A percentile compares a stretch with the other conserved stretches of the same genome.
phyloP scores from a whole-genome alignment of 2,329 filamentous ascomycete species.

The Calonectria multiphialidica region DNA sequence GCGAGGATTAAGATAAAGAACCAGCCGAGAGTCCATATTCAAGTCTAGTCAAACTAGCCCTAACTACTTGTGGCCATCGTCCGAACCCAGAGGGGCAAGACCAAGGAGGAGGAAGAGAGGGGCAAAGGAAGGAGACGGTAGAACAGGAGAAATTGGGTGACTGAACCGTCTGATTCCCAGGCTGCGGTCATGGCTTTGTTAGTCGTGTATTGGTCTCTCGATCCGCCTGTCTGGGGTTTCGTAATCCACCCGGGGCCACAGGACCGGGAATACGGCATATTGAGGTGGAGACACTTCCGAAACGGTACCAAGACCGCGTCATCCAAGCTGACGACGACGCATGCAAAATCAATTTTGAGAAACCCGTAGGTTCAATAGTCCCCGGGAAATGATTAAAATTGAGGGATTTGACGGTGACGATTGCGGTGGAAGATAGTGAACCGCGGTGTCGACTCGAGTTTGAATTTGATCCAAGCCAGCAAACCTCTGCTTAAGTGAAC shows the following conservation, averaged over 20 bases:
- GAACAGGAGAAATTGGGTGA: not conserved
- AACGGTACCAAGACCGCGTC: slow-evolving; percentile 19
- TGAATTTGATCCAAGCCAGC: too few species aligned
- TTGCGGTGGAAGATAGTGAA: not conserved
- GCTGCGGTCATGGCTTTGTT: not conserved
- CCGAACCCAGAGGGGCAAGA: not conserved
- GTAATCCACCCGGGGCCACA: not conserved
- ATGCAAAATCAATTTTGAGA: not conserved
- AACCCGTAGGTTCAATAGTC: not conserved
- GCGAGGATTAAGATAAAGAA: slow-evolving; percentile 3
- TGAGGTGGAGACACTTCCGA: slow-evolving; percentile 9
- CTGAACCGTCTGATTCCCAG: not conserved
- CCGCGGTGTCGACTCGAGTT: not conserved
- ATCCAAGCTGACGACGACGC: slow-evolving; percentile 23
- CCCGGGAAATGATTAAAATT: not conserved
- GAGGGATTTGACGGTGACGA: not conserved
- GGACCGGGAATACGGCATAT: slow-evolving; percentile 22
- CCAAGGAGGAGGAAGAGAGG: not conserved
- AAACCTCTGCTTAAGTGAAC: too few species aligned
- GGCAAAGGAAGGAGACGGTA: not conserved
- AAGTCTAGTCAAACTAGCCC: not conserved
- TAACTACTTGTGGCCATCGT: not conserved
- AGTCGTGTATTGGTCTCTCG: not conserved
- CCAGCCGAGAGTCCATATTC: not conserved
- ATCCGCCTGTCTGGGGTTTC: not conserved